Base-by-base conservation (phyloP, 805 yeast species). In the Komagataella pastoris region DNA sequence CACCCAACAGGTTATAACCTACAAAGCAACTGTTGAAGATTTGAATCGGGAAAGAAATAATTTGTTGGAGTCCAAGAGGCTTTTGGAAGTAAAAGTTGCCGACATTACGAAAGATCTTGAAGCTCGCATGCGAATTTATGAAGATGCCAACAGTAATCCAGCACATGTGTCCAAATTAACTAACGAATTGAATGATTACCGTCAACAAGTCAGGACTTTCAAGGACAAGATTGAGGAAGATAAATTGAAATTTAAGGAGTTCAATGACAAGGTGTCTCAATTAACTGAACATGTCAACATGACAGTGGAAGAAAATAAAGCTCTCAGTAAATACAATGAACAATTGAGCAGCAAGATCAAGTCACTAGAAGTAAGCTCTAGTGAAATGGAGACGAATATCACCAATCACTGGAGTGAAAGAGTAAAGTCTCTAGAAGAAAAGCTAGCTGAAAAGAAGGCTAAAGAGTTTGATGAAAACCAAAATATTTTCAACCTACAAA, bases 281-380 rank as follows among this genome's bases (percentile, higher is more conserved):
- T 68, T 75, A 51, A 75, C 80, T 54, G 75, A 76, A 47, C 79
- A 79, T 48, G 73, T 76, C 45, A 67, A 82, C 52, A 78, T 80
- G 49, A 64, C 81, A 3, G 66, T 71, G 21, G 88, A 85, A 62
- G 93, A 85, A 60, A 84, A 82, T 58, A 81, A 80, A 58, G 75
- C 84, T 1, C 61, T 85, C 47, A 77, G 75, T 24, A 81, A 73
- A 54, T 74, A 72, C 54, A 80, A 83, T 57, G 65, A 65, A 43
- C 79, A 80, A 49, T 64, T 85, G 55, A 72, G 67, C 50, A 52
- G 54, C 14, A 76, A 77, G 56, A 67, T 78, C 8, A 62, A 68
- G 24, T 70, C 67, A 5, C 59, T 77, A 24, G 81, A 81, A 56
- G 68, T 65, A 1, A 75, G 77, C 53, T 63, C 77, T 52, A 69